Base-by-base conservation (phyloP, 208 protist genomes). In the Leptomonas pyrrhocoris region DNA sequence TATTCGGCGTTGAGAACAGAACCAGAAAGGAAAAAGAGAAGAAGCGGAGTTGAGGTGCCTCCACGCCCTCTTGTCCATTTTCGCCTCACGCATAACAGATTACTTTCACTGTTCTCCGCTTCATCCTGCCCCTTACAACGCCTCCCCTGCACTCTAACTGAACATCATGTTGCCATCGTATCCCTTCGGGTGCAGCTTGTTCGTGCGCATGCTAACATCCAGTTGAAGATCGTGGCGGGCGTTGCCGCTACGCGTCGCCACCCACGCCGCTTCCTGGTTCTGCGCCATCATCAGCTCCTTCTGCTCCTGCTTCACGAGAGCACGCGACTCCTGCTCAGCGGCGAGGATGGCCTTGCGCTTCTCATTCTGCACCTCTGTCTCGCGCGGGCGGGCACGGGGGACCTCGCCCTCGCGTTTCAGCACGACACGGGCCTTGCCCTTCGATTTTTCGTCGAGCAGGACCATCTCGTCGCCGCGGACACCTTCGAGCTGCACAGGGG, bases 171-270 rank as follows among this genome's bases (percentile, higher is more conserved):
- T 90, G 27, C 93, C 93, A 80, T 97, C 93, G 74, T 92, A 97
- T 21, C 93, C 93, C 81, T 95, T 97, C 21, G 88, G 79, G 76
- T 97, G 93, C 42, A 97, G 76, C 53, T 94, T 91, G 67, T 95
- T 97, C 6, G 54, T 84, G 53, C 88, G 86, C 58, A 95, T 65
- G 68, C 79, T 79, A 21, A 95, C 85, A 48, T 80, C 81, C 28
- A 97, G 75, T 58, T 92, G 77, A 7, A 83, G 61, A 2, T 81
- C 61, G 19, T 94, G 78, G 18, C 75, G 84, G 19, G 83, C 74
- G 18, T 51, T 81, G 16, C 85, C 87, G 30, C 79, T 75, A 8
- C 77, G 79, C 59, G 66, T 74, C 27, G 85, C 40, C 25, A 74
- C 62, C 75, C 85, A 84, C 21, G 72, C 68, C 6, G 66, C 57